These are phyloP conservation scores for Pulveroboletus sp. DNA, from an alignment of 768 basidiomycete genomes.

Conservation along the genomic window DNA sequence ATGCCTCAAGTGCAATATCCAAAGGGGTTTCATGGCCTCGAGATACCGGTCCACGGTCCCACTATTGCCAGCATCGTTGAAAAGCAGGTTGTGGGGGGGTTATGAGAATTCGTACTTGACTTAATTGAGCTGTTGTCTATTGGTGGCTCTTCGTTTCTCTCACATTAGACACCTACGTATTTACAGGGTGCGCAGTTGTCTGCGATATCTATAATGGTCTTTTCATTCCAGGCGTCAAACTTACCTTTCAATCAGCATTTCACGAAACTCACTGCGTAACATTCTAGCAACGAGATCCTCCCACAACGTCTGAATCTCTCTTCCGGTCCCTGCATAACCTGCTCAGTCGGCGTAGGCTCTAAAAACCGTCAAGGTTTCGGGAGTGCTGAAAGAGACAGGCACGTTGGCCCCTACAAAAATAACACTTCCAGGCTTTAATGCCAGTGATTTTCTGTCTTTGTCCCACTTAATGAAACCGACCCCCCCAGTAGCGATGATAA, in stretches of 20 bases:
- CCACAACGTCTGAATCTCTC: background rate
- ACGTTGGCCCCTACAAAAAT: constrained; percentile 77
- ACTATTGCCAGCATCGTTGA: constrained; percentile 66
- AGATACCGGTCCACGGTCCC: constrained; percentile 69
- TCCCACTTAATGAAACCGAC: constrained; percentile 53
- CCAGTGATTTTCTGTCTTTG: constrained; percentile 32
- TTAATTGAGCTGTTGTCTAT: background rate
- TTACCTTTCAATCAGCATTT: background rate
- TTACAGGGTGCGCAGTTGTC: background rate
- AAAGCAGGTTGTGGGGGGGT: constrained; percentile 46
- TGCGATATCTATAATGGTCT: background rate
- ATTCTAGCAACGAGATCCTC: too few species aligned
- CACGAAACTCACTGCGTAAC: background rate
- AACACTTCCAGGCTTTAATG: constrained; percentile 62
- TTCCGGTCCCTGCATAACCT: background rate
- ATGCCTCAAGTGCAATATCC: constrained; percentile 62
- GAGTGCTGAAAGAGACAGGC: constrained; percentile 45
- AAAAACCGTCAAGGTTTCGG: constrained; percentile 20
- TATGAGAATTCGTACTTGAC: background rate
- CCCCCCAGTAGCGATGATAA: constrained; percentile 74
- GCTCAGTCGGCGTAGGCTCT: constrained; percentile 27
- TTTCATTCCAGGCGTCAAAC: background rate
- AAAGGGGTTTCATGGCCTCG: constrained; percentile 64
- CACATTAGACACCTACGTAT: background rate
- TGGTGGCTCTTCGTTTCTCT: background rate